Evolutionary conservation across 208 protist genomes (phyloP).

Genomic region (Crithidia sp.): DNA sequence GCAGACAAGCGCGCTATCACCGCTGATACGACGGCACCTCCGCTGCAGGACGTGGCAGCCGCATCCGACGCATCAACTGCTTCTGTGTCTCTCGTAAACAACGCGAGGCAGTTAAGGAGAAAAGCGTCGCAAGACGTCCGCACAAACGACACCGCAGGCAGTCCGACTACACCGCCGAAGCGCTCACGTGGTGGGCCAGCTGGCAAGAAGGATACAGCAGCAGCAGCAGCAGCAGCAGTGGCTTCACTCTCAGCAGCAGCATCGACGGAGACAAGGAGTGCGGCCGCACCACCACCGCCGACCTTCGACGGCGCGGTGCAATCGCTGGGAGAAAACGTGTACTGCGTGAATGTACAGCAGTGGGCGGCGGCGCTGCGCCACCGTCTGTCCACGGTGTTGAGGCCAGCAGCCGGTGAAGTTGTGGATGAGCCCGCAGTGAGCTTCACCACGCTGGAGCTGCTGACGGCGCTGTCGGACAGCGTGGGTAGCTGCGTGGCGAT

Average conservation of each 20-base stretch:
- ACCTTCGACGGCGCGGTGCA: conserved; percentile 1
- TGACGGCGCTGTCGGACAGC: conserved; percentile 10
- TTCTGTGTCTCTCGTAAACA: too few species aligned
- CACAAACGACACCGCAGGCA: background rate
- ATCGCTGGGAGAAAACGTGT: conserved; percentile 22
- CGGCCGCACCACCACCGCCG: background rate
- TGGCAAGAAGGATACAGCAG: background rate
- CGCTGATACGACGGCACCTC: too few species aligned
- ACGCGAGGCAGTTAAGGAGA: too few species aligned
- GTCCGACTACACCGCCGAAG: background rate
- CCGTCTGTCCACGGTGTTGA: background rate
- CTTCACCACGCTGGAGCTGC: conserved; percentile 9
- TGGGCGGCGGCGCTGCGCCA: conserved; percentile 15
- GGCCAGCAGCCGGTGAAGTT: background rate
- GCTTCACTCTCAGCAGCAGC: background rate
- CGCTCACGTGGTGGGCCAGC: too few species aligned
- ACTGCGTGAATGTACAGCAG: conserved; percentile 14
- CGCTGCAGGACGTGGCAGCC: too few species aligned
- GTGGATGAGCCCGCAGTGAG: background rate
- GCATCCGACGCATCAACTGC: too few species aligned
- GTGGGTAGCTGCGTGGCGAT: conserved; percentile 7
- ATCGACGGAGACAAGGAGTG: background rate
- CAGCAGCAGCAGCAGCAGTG: background rate
- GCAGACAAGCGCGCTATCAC: too few species aligned
- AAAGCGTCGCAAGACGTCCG: background rate